A percentile compares a stretch with the other conserved stretches of the same genome.
These are phyloP conservation scores for Coemansia sp. DNA, from an alignment of 192 early-diverging fungal genomes.

Conservation along the genomic window DNA sequence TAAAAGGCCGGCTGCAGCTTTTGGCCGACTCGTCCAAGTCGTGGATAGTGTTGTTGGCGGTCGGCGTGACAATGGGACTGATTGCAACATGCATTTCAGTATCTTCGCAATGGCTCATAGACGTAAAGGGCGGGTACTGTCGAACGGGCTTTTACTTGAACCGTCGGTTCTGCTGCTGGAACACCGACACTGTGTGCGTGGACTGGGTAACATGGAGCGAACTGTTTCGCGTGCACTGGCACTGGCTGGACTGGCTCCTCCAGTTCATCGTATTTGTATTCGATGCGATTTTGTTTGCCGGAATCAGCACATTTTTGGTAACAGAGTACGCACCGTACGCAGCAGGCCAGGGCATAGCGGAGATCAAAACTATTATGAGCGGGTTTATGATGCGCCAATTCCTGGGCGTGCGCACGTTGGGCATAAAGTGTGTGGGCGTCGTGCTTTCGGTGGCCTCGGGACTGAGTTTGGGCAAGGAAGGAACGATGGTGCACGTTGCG, in stretches of 20 bases:
- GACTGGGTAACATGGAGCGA: slow-evolving; percentile 65
- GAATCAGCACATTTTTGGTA: slow-evolving; percentile 72
- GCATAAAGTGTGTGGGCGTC: slow-evolving; percentile 85
- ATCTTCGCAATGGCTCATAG: slow-evolving; percentile 73
- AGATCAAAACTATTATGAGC: slow-evolving; percentile 81
- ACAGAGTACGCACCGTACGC: slow-evolving; percentile 78
- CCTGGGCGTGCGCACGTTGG: slow-evolving; percentile 67
- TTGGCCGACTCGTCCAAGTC: slow-evolving; percentile 30
- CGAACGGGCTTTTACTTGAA: slow-evolving; percentile 74
- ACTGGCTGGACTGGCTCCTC: slow-evolving; percentile 46
- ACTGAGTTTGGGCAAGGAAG: slow-evolving; percentile 92
- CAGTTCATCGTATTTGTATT: slow-evolving; percentile 41
- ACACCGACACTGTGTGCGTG: slow-evolving; percentile 59
- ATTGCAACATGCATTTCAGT: slow-evolving; percentile 48
- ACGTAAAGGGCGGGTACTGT: slow-evolving; percentile 84
- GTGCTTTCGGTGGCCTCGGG: slow-evolving; percentile 88
- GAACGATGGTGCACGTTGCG: slow-evolving; percentile 93
- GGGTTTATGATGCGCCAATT: slow-evolving; percentile 74
- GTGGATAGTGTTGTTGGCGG: slow-evolving; percentile 42
- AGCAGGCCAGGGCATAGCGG: slow-evolving; percentile 75
- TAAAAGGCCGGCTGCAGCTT: slow-evolving; percentile 20
- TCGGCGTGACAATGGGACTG: slow-evolving; percentile 45
- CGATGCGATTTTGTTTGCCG: slow-evolving; percentile 62
- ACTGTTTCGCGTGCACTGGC: slow-evolving; percentile 42
- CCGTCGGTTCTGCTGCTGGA: slow-evolving; percentile 85